A percentile compares a stretch with the other conserved stretches of the same genome.
phyloP scores from a whole-genome alignment of 2,329 filamentous ascomycete species.

The Aspergillus sp. region DNA sequence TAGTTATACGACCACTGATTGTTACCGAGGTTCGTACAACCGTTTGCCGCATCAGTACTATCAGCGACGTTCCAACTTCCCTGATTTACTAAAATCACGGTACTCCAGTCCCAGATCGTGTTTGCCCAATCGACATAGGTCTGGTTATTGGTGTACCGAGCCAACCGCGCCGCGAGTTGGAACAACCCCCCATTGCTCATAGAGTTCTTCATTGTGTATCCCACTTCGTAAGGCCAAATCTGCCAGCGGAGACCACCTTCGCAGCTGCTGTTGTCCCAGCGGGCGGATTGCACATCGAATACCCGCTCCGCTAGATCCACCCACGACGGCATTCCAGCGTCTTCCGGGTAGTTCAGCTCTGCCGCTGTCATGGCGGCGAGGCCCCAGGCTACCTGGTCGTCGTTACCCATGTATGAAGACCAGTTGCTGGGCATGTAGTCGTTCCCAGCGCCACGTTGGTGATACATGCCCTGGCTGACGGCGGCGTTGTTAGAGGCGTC shows the following conservation, averaged over 20 bases:
- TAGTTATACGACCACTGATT: slow-evolving; percentile 58
- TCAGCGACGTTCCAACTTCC: slow-evolving; percentile 53
- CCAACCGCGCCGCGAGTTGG: slow-evolving; percentile 17
- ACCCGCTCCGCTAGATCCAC: slow-evolving; percentile 71
- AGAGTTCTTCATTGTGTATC: slow-evolving; percentile 18
- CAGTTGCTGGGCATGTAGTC: slow-evolving; percentile 71
- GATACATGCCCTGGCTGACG: slow-evolving; percentile 65
- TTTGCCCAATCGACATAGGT: slow-evolving; percentile 61
- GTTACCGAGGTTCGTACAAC: slow-evolving; percentile 52
- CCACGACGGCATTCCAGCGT: slow-evolving; percentile 68
- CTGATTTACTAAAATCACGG: slow-evolving; percentile 47
- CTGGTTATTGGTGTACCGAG: slow-evolving; percentile 17
- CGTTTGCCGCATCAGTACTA: slow-evolving; percentile 50
- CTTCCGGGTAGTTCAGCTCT: slow-evolving; percentile 72
- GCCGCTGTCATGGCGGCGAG: slow-evolving; percentile 74
- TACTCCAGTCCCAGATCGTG: slow-evolving; percentile 60
- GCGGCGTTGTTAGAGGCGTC: slow-evolving; percentile 71
- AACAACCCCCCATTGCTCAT: slow-evolving; percentile 21
- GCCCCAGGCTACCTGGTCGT: slow-evolving; percentile 72
- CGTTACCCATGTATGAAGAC: slow-evolving; percentile 44
- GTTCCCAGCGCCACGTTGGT: slow-evolving; percentile 68
- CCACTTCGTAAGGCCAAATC: slow-evolving; percentile 16
- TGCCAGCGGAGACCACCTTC: slow-evolving; percentile 61
- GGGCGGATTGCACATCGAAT: slow-evolving; percentile 70
- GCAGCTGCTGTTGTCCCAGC: slow-evolving; percentile 69